Percentiles rank a stretch among this genome's conserved stretches.
These are phyloP conservation scores for Tolypocladium capitatum DNA, from an alignment of 2,329 filamentous ascomycete species.

Conservation along the genomic window DNA sequence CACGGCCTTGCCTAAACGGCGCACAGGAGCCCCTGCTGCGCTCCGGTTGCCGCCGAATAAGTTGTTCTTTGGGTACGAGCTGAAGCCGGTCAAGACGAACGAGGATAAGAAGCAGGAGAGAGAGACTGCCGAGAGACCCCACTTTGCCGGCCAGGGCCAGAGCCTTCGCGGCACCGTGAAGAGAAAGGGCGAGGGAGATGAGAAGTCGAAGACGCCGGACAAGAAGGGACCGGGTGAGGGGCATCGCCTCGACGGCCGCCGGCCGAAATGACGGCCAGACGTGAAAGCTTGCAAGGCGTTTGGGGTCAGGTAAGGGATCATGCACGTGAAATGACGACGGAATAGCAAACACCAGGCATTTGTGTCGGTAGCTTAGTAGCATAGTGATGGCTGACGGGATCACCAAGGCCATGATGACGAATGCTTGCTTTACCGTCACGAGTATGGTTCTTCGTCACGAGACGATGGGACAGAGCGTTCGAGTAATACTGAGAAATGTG, in stretches of 20 bases:
- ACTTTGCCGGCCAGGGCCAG: conserved; percentile 75
- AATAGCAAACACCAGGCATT: background rate
- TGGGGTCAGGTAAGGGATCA: conserved; percentile 1
- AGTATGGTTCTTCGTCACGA: background rate
- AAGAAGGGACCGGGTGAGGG: conserved; percentile 33
- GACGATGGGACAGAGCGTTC: background rate
- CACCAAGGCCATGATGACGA: background rate
- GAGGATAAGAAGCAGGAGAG: conserved; percentile 56
- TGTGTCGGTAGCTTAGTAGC: background rate
- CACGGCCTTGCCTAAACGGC: conserved; percentile 20
- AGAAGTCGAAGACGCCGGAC: conserved; percentile 31
- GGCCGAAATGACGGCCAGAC: conserved; percentile 8
- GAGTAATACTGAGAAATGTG: background rate
- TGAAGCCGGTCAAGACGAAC: conserved; percentile 75
- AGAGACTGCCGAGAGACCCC: conserved; percentile 50
- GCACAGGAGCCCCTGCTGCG: conserved; percentile 71
- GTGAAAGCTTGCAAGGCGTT: conserved; percentile 10
- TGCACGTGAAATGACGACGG: background rate
- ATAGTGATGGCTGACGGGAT: background rate
- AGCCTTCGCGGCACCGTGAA: conserved; percentile 59
- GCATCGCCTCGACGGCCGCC: conserved; percentile 29
- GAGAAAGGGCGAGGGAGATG: conserved; percentile 48
- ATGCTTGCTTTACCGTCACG: background rate
- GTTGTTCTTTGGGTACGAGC: conserved; percentile 91
- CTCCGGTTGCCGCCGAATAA: conserved; percentile 77